phyloP scores from a whole-genome alignment of 305 asterid genomes.

The Solanum hybrid region DNA sequence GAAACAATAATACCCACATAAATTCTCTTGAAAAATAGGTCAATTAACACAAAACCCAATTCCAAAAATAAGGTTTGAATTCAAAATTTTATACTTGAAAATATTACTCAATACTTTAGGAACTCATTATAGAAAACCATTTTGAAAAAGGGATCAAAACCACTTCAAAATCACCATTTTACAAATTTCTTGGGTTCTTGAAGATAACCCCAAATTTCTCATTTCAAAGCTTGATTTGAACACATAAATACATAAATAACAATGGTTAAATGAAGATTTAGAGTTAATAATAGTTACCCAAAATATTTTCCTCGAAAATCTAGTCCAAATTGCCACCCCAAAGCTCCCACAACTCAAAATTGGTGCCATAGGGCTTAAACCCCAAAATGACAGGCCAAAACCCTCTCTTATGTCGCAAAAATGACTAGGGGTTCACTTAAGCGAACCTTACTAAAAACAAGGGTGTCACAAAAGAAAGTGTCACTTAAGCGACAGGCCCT shows the following conservation, averaged over 20 bases:
- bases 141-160: background rate
- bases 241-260: background rate
- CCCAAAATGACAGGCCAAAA: background rate
- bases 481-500: background rate
- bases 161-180: background rate
- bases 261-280: too few species aligned
- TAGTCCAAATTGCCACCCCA: background rate
- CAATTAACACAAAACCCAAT: background rate
- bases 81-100: background rate
- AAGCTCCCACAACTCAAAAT: background rate
- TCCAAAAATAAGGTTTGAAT: background rate
- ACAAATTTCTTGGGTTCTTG: background rate
- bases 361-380: background rate
- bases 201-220: background rate
- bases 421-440: background rate
- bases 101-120: background rate
- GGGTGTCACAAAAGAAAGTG: background rate
- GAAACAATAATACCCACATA: background rate
- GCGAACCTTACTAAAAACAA: background rate
- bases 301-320: too few species aligned
- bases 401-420: background rate
- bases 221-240: background rate
- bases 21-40: background rate
- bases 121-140: background rate
- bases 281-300: background rate